Evolutionary conservation across 345 rosid species (phyloP), one percentile per base, ranked within the genome.

Genomic region (Physaria fendleri): DNA sequence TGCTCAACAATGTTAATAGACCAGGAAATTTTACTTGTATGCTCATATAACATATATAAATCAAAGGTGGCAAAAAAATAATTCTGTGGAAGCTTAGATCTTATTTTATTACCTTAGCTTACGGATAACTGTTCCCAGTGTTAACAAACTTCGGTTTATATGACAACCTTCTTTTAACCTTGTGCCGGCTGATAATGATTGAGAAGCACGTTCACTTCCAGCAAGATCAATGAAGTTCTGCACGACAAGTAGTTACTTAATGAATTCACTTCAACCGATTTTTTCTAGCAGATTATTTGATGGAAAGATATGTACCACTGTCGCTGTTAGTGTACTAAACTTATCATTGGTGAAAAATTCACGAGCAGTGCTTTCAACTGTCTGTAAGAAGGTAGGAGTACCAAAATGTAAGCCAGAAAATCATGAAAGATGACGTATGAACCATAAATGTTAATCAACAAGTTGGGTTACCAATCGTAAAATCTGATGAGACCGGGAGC

Each of bases 161-260:
- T 90, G 96, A 82, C 96, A 90, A 39, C 97, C 91, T 78, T 87
- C 94, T 76, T 90, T 85, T 79, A 90, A 68, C 77, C 97, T 75
- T 40, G 81, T 72, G 20, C 97, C 91, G 17, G 89, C 91, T 29
- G 97, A 80, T 65, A 78, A 61, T 42, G 94, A 75, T 80, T 90
- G 91, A 63, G 97, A 90, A 46, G 96, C 96, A 56, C 92, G 96
- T 74, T 90, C 96, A 73, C 97, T 87, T 81, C 94, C 96, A 0
- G 94, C 97, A 18, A 90, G 87, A 79, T 90, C 97, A 64, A 87
- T 68, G 60, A 90, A 85, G 65, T 87, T 90, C 91, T 83, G 77
- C 48, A 41, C 16, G 57, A 56, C 53, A 60, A 6, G n/a, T 42
- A 34, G 35, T 52, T 68, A 43, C 59, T 42, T 35, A 8, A 25